phyloP scores from a whole-genome alignment of 257 asterid genomes.

The Parsonsia alboflavescens region DNA sequence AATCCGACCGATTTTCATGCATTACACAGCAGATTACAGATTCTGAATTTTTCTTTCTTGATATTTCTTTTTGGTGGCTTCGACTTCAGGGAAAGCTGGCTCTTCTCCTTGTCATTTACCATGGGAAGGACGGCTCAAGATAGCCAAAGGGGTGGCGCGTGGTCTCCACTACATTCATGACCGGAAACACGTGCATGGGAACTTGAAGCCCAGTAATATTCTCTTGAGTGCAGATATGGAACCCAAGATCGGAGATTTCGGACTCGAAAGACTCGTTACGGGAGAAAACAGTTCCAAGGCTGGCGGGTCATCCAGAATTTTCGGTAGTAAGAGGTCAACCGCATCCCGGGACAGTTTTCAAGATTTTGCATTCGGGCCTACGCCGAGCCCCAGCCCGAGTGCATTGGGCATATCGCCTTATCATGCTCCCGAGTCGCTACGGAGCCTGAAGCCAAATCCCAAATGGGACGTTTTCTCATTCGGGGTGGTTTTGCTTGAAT shows the following conservation, averaged over 20 bases:
- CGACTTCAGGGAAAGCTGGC: slow-evolving; percentile 61
- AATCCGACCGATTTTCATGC: not conserved
- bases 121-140: slow-evolving; percentile 78
- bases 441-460: slow-evolving; percentile 82
- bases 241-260: slow-evolving; percentile 90
- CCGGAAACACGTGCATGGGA: slow-evolving; percentile 87
- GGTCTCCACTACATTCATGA: slow-evolving; percentile 81
- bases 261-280: slow-evolving; percentile 70
- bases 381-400: slow-evolving; percentile 89
- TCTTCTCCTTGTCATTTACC: slow-evolving; percentile 79
- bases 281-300: slow-evolving; percentile 63
- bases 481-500: slow-evolving; percentile 68
- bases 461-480: slow-evolving; percentile 88
- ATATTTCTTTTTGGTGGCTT: not conserved
- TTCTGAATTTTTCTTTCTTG: not conserved
- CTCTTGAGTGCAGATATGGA: slow-evolving; percentile 71
- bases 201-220: slow-evolving; percentile 80
- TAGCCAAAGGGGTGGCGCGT: slow-evolving; percentile 90
- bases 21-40: no score
- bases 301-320: slow-evolving; percentile 65
- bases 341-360: slow-evolving; percentile 77
- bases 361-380: slow-evolving; percentile 54
- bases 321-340: slow-evolving; percentile 87
- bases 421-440: slow-evolving; percentile 81
- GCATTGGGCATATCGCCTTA: slow-evolving; percentile 65